Conservation (phyloP, 805 yeast genomes). For the Barnettozyma siamensis region DNA sequence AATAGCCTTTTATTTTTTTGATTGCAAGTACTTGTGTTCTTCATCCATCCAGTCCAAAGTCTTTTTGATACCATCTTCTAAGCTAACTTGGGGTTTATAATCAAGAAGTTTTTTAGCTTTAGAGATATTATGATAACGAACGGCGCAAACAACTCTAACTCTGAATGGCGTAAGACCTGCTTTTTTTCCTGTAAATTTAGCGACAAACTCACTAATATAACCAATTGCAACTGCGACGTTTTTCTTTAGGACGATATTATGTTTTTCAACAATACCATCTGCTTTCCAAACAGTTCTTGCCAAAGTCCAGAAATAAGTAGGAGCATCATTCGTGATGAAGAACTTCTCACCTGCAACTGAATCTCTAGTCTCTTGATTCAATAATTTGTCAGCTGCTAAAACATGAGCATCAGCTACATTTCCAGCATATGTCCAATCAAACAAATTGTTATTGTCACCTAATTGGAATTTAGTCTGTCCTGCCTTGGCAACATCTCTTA, state of each 20-base stretch:
- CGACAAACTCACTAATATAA: constrained; percentile 68
- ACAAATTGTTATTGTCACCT: constrained; percentile 89
- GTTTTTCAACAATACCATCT: constrained; percentile 76
- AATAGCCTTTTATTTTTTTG: constrained; percentile 1
- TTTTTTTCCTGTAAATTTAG: constrained; percentile 70
- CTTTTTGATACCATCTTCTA: constrained; percentile 72
- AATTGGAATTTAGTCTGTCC: constrained; percentile 92
- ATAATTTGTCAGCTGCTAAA: constrained; percentile 74
- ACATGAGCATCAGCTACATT: constrained; percentile 97
- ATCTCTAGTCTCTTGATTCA: constrained; percentile 38
- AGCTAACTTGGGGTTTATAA: constrained; percentile 71
- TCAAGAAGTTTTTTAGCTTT: constrained; percentile 79
- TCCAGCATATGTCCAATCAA: constrained; percentile 98
- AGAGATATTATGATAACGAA: constrained; percentile 84
- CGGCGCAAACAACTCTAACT: constrained; percentile 87
- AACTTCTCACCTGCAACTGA: constrained; percentile 79
- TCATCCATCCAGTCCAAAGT: constrained; percentile 91
- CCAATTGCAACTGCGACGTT: constrained; percentile 80
- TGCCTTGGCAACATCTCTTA: constrained; percentile 70
- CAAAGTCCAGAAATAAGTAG: constrained; percentile 94
- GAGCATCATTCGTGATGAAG: constrained; percentile 89
- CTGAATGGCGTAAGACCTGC: constrained; percentile 95
- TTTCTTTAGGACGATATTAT: constrained; percentile 61
- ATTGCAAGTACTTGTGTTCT: constrained; percentile 17
- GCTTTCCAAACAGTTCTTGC: constrained; percentile 97